phyloP scores from a whole-genome alignment of 495 filamentous ascomycete genomes.

The Staphylotrichum tortipilum region DNA sequence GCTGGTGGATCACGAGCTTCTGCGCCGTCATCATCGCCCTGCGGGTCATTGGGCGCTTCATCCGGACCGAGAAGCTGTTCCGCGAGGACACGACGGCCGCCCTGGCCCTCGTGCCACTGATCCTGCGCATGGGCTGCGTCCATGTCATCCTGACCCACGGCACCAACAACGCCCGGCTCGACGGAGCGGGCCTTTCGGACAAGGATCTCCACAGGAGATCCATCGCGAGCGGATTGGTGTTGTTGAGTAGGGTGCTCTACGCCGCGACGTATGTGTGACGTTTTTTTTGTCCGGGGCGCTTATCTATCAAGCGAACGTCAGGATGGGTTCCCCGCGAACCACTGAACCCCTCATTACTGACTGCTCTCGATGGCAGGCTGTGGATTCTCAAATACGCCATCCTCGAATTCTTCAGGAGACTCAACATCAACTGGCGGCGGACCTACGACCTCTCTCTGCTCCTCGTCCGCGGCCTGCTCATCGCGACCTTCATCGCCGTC shows the following conservation, averaged over 20 bases:
- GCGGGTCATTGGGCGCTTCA: conserved; percentile 67
- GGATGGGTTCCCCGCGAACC: too few species aligned
- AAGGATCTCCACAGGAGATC: conserved; percentile 41
- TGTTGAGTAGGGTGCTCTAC: conserved; percentile 58
- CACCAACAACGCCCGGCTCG: conserved; percentile 69
- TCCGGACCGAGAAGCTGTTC: conserved; percentile 74
- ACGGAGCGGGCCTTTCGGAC: conserved; percentile 33
- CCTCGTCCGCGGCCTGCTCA: conserved; percentile 64
- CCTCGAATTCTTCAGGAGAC: conserved; percentile 79
- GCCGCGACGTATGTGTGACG: conserved; percentile 52
- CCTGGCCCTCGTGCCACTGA: conserved; percentile 66
- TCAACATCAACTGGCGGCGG: conserved; percentile 62
- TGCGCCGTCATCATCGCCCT: conserved; percentile 72
- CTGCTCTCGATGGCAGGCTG: conserved; percentile 57
- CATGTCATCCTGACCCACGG: conserved; percentile 78
- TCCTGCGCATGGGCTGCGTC: conserved; percentile 74
- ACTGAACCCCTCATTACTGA: too few species aligned
- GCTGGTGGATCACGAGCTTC: conserved; percentile 88
- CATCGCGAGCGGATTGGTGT: conserved; percentile 56
- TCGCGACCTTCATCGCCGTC: conserved; percentile 66
- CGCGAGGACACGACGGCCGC: conserved; percentile 82
- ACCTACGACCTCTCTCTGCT: conserved; percentile 59
- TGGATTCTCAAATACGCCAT: conserved; percentile 90
- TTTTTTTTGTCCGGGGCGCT: too few species aligned
- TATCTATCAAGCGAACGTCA: too few species aligned